Conservation (phyloP, 2,329 filamentous ascomycete species). For the Verticillium albo-atrum region DNA sequence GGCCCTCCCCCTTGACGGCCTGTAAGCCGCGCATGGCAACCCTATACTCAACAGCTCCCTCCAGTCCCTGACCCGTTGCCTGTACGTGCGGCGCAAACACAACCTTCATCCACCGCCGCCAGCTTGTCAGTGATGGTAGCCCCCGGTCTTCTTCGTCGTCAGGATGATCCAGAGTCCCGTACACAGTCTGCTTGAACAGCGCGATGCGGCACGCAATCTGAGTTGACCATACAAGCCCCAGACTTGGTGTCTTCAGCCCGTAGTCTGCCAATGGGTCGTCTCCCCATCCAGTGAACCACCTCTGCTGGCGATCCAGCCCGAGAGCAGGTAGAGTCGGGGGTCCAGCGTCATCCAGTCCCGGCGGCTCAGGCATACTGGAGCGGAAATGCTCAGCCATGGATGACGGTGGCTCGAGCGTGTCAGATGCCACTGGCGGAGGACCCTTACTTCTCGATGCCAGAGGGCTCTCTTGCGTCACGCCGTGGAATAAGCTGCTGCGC, state of each 20-base stretch:
- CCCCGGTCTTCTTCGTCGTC: conserved; percentile 35
- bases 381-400: conserved; percentile 30
- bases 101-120: conserved; percentile 78
- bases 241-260: conserved; percentile 72
- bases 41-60: conserved; percentile 65
- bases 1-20: conserved; percentile 20
- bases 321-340: conserved; percentile 48
- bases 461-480: conserved; percentile 39
- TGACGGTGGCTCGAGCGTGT: conserved; percentile 29
- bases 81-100: conserved; percentile 80
- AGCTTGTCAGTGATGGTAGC: conserved; percentile 47
- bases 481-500: conserved; percentile 4
- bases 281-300: conserved; percentile 95
- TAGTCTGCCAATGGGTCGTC: conserved; percentile 51
- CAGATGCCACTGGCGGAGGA: conserved; percentile 15
- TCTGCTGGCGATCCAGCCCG: conserved; percentile 81
- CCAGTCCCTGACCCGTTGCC: conserved; percentile 42
- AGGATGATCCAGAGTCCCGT: conserved; percentile 26
- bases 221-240: conserved; percentile 88
- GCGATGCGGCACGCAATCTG: conserved; percentile 82
- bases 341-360: conserved; percentile 34
- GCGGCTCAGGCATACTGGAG: conserved; percentile 27
- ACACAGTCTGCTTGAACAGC: conserved; percentile 66
- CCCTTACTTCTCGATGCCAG: conserved; percentile 39
- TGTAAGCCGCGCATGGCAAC: conserved; percentile 63